Base-by-base conservation (phyloP, 805 yeast genomes). In the Pichia nakasei region DNA sequence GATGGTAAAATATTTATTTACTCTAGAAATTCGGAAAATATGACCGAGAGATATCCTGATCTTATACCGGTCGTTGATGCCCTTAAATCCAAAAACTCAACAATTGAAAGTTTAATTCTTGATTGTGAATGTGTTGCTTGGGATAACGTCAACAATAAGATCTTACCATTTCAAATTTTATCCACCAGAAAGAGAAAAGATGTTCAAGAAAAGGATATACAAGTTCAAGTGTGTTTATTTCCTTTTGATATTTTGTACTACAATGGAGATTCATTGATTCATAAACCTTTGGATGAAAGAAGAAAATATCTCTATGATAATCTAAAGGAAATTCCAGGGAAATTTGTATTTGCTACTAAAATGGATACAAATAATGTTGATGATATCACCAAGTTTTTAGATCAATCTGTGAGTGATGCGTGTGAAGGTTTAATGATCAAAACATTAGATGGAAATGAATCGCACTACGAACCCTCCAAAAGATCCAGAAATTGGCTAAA, bases 121-220 rank as follows among this genome's bases (percentile, higher is more conserved):
- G 98, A 93, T 60, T 85, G 96, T 65, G 98, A 93, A 64, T 96
- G 96, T 8, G 98, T 93, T 9, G 98, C 98, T 0, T 93, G 95
- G 95, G 96, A 91, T 62, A 69, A 81, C 44, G 82, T 73, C 42
- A 70, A 73, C 20, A 61, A 76, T n/a, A 85, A 82, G 60, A 91
- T 93, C 45, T 66, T 93, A 45, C 98, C 98, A 1, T 93, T 93
- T 64, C 98, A 93, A 62, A 83, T 87, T 0, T 67, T 93, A 41
- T 83, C 96, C 1, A 93, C 98, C 0, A 76, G 98, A 61, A 93
- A 93, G 65, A 75, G 97, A 42, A 93, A 93, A 60, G 96, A 82
- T 53, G 98, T 93, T 6, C 81, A 85, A 44, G 81, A 82, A 42
- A 81, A 82, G 35, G 93, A 87, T 49, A 86, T 93, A 53, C 86